A percentile compares a stretch with the other conserved stretches of the same genome.
Evolutionary conservation across 306 rosid genomes (phyloP).

Genomic region (Prunus armeniaca): DNA sequence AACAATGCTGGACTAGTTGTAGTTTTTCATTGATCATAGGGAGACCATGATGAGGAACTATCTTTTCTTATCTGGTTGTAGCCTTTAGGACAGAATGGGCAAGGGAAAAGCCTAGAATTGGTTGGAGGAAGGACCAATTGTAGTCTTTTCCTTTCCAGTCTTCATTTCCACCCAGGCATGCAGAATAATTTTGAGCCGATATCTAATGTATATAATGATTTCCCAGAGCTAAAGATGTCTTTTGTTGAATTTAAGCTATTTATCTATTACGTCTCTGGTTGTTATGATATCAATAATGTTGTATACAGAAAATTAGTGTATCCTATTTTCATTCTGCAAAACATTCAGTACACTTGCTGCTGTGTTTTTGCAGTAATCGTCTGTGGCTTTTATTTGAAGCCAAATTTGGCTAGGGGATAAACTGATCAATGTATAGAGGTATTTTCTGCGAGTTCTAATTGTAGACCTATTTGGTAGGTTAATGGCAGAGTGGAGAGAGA

Average conservation of each 20-base stretch:
- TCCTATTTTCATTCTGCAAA: constrained; percentile 4
- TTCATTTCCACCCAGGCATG: neutral
- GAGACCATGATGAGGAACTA: constrained; percentile 16
- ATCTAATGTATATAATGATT: neutral
- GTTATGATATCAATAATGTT: neutral
- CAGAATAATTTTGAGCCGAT: neutral
- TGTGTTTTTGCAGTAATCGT: neutral
- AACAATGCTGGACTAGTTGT: constrained; percentile 27
- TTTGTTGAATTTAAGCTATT: neutral
- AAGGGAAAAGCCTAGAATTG: constrained; percentile 11
- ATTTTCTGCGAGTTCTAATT: neutral
- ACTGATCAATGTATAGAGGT: neutral
- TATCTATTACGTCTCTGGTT: neutral
- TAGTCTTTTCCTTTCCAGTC: neutral
- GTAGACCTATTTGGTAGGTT: neutral
- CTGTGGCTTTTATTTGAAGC: constrained; percentile 19
- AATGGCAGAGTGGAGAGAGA: neutral
- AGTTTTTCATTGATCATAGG: constrained; percentile 20
- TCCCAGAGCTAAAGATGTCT: neutral
- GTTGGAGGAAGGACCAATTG: constrained; percentile 17
- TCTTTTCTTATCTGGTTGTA: neutral
- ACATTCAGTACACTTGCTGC: neutral
- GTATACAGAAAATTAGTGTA: neutral
- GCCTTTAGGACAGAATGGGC: neutral
- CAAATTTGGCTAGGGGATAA: constrained; percentile 13